These are phyloP conservation scores for Aspergillus sclerotioniger DNA, from an alignment of 495 filamentous ascomycete genomes.

Conservation along the genomic window DNA sequence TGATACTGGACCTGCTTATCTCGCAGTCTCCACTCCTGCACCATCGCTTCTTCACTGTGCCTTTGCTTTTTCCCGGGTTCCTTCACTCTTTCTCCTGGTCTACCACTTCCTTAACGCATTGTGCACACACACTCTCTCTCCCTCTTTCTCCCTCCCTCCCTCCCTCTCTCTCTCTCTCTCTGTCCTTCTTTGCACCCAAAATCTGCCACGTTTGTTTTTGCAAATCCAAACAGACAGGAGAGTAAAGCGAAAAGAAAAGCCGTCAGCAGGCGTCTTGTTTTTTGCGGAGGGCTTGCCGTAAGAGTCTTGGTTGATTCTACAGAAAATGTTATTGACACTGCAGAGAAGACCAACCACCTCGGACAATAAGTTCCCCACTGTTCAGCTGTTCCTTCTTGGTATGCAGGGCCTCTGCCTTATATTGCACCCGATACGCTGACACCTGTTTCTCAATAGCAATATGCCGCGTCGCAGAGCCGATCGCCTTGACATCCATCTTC, in stretches of 20 bases:
- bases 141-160: neutral
- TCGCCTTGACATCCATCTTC: constrained; percentile 83
- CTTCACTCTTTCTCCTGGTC: neutral
- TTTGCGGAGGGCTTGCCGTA: constrained; percentile 41
- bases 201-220: neutral
- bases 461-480: constrained; percentile 82
- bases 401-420: constrained; percentile 18
- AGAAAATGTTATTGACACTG: constrained; percentile 55
- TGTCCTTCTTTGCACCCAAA: neutral
- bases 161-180: neutral
- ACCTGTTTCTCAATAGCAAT: constrained; percentile 49
- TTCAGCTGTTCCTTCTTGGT: constrained; percentile 74
- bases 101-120: neutral
- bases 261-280: constrained; percentile 13
- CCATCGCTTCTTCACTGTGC: neutral
- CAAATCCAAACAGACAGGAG: constrained; percentile 1
- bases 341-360: constrained; percentile 41
- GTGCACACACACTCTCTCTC: too few species aligned
- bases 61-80: neutral
- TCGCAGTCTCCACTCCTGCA: neutral
- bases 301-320: constrained; percentile 42
- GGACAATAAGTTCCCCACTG: constrained; percentile 61
- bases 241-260: constrained; percentile 6
- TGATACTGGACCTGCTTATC: neutral
- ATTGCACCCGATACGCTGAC: constrained; percentile 2